Evolutionary conservation across 1,284 basidiomycete genomes (phyloP), one percentile per base, ranked within the genome.

Genomic region (Melampsora americana): DNA sequence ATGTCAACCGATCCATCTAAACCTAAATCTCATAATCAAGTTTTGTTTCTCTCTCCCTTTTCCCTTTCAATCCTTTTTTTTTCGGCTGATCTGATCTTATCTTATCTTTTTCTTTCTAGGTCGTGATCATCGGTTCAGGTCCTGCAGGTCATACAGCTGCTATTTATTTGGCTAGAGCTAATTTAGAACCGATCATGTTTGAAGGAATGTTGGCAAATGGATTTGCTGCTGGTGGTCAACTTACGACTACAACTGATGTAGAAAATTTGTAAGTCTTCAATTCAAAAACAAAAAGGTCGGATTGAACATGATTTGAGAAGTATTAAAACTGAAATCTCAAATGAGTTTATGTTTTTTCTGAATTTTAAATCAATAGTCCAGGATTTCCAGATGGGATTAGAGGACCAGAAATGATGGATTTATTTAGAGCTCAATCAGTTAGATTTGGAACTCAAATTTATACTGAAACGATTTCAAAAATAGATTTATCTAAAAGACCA

Each of bases 181-280:
- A 97, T 83, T 86, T 99, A 69, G 87, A 88, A 80, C 95, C 95
- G 0, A 90, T 97, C 72, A 88, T 99, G 80, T 98, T 95, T 83
- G 95, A 99, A 83, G 95, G 95, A 42, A 96, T 98, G 86, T 91
- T 99, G 87, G 95, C 95, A 48, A 98, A 99, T 82, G 96, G 95
- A 67, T 93, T 98, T 82, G 95, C 95, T 46, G 92, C 95, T 20
- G 95, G 95, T 77, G 95, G 96, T 74, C 96, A 99, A 84, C 89
- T 99, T 80, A 99, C 95, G 26, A 99, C 96, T 0, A 98, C 95
- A 0, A 98, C 95, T 20, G 72, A 75, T 42, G 64, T 75, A 9
- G 66, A 75, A 60, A 68, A 75, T 39, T 75, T 75, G 70, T 66
- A 35, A 64, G 62, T 30, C 28, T 35, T n/a, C n/a, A n/a, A n/a